Percentiles rank a stretch among this genome's conserved stretches.
phyloP scores from a whole-genome alignment of 2,329 filamentous ascomycete genomes.

The Chlorencoelia australis region DNA sequence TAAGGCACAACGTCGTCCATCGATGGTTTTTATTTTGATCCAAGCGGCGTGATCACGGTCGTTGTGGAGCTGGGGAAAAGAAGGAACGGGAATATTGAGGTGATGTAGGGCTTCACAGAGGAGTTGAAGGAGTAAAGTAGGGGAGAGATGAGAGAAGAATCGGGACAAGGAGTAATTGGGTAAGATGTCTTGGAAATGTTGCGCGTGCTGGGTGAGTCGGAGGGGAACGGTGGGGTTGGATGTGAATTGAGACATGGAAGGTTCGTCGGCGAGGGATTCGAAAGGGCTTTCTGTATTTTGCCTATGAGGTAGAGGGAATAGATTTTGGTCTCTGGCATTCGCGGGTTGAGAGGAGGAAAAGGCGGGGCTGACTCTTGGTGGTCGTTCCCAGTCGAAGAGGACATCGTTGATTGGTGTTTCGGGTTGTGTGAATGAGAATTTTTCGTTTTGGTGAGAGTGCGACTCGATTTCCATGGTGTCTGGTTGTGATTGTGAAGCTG shows the following conservation, averaged over 20 bases:
- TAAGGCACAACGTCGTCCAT: conserved; percentile 61
- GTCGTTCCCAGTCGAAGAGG: conserved; percentile 82
- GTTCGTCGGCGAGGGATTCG: conserved; percentile 66
- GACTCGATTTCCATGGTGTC: conserved; percentile 65
- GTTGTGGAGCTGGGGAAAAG: conserved; percentile 32
- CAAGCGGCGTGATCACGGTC: conserved; percentile 46
- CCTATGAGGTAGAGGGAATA: conserved; percentile 33
- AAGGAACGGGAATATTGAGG: conserved; percentile 64
- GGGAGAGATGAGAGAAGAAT: conserved; percentile 78
- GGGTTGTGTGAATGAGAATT: conserved; percentile 75
- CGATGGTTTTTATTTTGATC: conserved; percentile 65
- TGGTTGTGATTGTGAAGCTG: conserved; percentile 28
- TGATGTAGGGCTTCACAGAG: conserved; percentile 74
- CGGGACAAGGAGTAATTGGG: conserved; percentile 79
- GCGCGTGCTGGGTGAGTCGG: conserved; percentile 79
- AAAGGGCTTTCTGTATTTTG: not conserved
- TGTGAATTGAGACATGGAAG: conserved; percentile 78
- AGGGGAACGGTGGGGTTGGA: conserved; percentile 68
- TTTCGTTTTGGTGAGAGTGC: conserved; percentile 30
- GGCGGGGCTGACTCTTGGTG: conserved; percentile 29
- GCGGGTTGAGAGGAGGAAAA: conserved; percentile 34
- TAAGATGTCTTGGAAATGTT: conserved; percentile 81
- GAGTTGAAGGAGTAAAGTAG: conserved; percentile 67
- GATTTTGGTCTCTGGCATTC: conserved; percentile 23
- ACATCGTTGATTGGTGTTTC: conserved; percentile 65